Percentiles rank a stretch among this genome's conserved stretches.
phyloP scores from a whole-genome alignment of 2,329 filamentous ascomycete genomes.

The Aphanocladium album region DNA sequence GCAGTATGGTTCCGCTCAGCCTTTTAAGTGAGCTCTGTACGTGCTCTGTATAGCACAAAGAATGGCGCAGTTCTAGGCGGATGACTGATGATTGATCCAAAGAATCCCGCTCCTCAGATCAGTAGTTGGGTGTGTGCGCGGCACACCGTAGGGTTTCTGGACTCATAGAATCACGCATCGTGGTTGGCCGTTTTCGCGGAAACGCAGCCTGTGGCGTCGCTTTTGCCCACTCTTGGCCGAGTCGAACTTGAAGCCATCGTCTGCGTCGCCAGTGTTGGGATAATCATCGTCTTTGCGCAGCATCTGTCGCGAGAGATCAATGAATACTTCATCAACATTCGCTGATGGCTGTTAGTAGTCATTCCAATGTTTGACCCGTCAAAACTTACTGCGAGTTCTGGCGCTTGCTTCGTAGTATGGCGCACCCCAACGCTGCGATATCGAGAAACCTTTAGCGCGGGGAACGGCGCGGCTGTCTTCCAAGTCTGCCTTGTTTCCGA shows the following conservation, averaged over 20 bases:
- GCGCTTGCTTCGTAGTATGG: conserved; percentile 91
- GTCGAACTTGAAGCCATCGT: conserved; percentile 40
- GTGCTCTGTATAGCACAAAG: too few relatives aligned
- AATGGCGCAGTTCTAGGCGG: too few relatives aligned
- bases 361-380: not conserved
- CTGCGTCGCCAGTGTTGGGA: conserved; percentile 28
- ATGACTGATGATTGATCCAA: not conserved
- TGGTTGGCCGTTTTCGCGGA: conserved; percentile 28
- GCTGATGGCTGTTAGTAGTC: conserved; percentile 36
- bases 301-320: conserved; percentile 79
- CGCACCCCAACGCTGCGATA: conserved; percentile 83
- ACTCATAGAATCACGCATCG: conserved; percentile 42
- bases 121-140: not conserved
- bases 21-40: too few relatives aligned
- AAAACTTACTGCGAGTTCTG: conserved; percentile 58
- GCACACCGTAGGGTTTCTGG: not conserved
- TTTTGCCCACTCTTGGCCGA: conserved; percentile 24
- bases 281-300: conserved; percentile 63
- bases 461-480: conserved; percentile 79
- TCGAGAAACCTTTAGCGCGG: conserved; percentile 71
- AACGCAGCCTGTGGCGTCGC: conserved; percentile 25
- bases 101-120: not conserved
- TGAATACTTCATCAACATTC: conserved; percentile 87
- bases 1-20: not conserved
- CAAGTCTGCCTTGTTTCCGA: conserved; percentile 87